A percentile compares a stretch with the other conserved stretches of the same genome.
Evolutionary conservation across 257 asterid species (phyloP).

Genomic region (Solanum clarkiae): DNA sequence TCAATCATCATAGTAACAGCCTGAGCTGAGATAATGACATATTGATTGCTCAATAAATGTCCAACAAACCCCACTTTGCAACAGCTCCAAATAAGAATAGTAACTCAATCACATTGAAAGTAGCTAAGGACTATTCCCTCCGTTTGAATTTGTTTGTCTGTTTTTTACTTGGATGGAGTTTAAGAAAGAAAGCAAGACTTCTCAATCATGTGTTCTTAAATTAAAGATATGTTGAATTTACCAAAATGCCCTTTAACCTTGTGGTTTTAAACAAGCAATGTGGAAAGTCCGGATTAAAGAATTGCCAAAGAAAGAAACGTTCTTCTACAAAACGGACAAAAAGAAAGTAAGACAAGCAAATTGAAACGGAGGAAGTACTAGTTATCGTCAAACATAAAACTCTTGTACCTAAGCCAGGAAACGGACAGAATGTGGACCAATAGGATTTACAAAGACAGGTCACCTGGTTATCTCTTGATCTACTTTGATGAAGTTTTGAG

Average conservation of each 20-base stretch:
- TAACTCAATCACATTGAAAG: background rate
- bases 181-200: background rate
- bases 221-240: background rate
- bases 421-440: background rate
- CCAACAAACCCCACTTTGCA: background rate
- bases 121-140: background rate
- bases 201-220: background rate
- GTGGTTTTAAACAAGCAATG: background rate
- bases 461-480: slow-evolving; percentile 45
- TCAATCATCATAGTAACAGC: background rate
- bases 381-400: background rate
- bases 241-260: background rate
- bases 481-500: slow-evolving; percentile 45
- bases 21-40: background rate
- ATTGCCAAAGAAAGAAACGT: background rate
- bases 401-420: background rate
- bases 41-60: background rate
- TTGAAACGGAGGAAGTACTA: background rate
- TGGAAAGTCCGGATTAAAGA: background rate
- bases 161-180: background rate
- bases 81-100: background rate
- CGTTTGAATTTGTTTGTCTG: background rate
- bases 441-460: background rate
- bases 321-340: background rate
- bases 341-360: background rate